Evolutionary conservation across 441 rosid species (phyloP).

Genomic region (Daphne laureola): DNA sequence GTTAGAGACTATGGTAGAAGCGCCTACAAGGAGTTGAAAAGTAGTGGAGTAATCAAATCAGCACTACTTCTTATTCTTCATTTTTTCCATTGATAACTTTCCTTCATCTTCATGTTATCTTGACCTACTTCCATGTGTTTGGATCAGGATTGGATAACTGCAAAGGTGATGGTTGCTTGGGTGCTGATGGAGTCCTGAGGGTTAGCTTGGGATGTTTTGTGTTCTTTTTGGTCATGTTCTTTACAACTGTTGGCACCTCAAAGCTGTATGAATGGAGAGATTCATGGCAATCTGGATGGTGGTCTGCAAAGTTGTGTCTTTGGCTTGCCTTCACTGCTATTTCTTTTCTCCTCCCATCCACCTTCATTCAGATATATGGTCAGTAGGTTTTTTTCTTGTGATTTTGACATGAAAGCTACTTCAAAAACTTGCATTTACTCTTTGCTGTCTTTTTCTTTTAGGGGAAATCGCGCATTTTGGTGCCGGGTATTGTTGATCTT

Average conservation of each 20-base stretch:
- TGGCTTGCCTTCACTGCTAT: constrained; percentile 56
- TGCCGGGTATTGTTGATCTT: constrained; percentile 68
- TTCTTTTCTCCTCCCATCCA: constrained; percentile 66
- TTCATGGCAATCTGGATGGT: constrained; percentile 96
- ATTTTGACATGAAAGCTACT: too few species aligned
- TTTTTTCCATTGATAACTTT: too few species aligned
- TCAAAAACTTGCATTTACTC: not conserved
- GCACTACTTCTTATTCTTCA: too few species aligned
- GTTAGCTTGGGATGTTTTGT: constrained; percentile 97
- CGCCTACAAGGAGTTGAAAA: constrained; percentile 53
- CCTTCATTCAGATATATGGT: constrained; percentile 73
- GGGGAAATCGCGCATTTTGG: constrained; percentile 98
- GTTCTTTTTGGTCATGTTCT: constrained; percentile 76
- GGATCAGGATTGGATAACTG: constrained; percentile 57
- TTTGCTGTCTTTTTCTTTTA: constrained; percentile 27
- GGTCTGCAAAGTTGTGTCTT: constrained; percentile 59
- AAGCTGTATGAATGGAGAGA: constrained; percentile 56
- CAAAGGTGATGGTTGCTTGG: constrained; percentile 72
- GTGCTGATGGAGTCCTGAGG: constrained; percentile 86
- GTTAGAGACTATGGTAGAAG: constrained; percentile 71
- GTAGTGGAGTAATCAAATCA: constrained; percentile 64
- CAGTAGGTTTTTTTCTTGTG: constrained; percentile 15
- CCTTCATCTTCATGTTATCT: too few species aligned
- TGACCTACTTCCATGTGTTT: constrained; percentile 14
- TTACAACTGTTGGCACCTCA: constrained; percentile 61